Percentiles rank a stretch among this genome's conserved stretches.
phyloP scores from a whole-genome alignment of 441 rosid species.

The Daphne laureola region DNA sequence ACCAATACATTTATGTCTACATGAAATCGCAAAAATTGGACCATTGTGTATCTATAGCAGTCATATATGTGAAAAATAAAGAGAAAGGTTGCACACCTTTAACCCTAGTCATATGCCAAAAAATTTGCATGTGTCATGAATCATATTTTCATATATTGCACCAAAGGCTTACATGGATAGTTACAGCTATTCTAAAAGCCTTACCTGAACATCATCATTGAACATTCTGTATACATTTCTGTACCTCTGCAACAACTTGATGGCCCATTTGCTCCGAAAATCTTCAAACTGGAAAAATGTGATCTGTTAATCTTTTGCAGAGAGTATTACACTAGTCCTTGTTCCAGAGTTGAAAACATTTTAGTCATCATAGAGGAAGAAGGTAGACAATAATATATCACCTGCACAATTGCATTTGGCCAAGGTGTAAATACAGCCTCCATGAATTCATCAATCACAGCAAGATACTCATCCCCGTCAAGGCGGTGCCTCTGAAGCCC shows the following conservation, averaged over 20 bases:
- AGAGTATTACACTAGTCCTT: no score
- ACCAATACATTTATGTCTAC: no score
- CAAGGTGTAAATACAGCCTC: conserved; percentile 98
- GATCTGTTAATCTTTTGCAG: background rate
- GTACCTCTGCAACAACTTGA: conserved; percentile 89
- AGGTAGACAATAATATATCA: conserved; percentile 18
- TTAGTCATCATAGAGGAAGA: conserved; percentile 5
- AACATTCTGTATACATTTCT: conserved; percentile 84
- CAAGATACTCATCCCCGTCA: conserved; percentile 71
- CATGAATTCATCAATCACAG: conserved; percentile 92
- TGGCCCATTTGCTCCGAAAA: conserved; percentile 99
- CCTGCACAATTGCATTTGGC: conserved; percentile 99
- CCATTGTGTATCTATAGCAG: no score
- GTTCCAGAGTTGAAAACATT: no score
- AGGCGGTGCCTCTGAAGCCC: conserved; percentile 92
- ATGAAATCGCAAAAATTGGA: no score
- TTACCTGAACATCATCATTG: conserved; percentile 99
- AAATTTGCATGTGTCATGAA: no score
- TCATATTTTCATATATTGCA: no score
- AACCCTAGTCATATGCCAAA: no score
- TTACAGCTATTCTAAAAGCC: conserved; percentile 9
- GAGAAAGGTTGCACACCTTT: no score
- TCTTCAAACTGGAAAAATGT: conserved; percentile 79
- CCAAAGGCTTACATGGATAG: no score
- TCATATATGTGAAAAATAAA: no score